Conservation (phyloP, 169 alveolate genomes). For the Plasmodium gallinaceum region DNA sequence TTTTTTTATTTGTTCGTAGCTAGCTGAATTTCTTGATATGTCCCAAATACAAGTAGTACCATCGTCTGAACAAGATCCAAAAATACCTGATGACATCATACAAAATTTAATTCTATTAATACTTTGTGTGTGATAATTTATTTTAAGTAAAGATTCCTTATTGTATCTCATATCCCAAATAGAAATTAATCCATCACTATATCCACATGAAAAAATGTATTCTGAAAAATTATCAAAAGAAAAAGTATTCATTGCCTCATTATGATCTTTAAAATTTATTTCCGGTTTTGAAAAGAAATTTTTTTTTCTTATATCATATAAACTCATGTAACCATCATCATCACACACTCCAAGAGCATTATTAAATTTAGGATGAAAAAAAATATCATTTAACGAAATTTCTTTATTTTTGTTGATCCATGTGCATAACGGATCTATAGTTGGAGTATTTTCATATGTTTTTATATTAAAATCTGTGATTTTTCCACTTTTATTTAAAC, state of each 20-base stretch:
- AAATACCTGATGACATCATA: slow-evolving; percentile 82
- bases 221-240: slow-evolving; percentile 79
- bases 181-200: slow-evolving; percentile 79
- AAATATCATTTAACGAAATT: slow-evolving; percentile 56
- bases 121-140: slow-evolving; percentile 82
- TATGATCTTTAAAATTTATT: slow-evolving; percentile 41
- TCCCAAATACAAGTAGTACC: slow-evolving; percentile 84
- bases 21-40: slow-evolving; percentile 48
- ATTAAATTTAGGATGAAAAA: slow-evolving; percentile 70
- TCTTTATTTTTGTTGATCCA: slow-evolving; percentile 47
- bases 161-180: slow-evolving; percentile 82
- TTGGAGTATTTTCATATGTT: slow-evolving; percentile 53
- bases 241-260: slow-evolving; percentile 76
- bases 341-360: slow-evolving; percentile 63
- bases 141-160: slow-evolving; percentile 54
- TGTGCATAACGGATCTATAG: slow-evolving; percentile 47
- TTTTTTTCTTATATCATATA: slow-evolving; percentile 50
- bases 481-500: slow-evolving; percentile 66
- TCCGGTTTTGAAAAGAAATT: slow-evolving; percentile 54
- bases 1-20: slow-evolving; percentile 28
- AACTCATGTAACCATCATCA: slow-evolving; percentile 67
- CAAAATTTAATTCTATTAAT: slow-evolving; percentile 82
- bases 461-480: slow-evolving; percentile 48
- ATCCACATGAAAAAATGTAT: slow-evolving; percentile 77
- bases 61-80: slow-evolving; percentile 85